Conservation (phyloP, 345 rosid genomes). For the Chamaenerion angustifolium region DNA sequence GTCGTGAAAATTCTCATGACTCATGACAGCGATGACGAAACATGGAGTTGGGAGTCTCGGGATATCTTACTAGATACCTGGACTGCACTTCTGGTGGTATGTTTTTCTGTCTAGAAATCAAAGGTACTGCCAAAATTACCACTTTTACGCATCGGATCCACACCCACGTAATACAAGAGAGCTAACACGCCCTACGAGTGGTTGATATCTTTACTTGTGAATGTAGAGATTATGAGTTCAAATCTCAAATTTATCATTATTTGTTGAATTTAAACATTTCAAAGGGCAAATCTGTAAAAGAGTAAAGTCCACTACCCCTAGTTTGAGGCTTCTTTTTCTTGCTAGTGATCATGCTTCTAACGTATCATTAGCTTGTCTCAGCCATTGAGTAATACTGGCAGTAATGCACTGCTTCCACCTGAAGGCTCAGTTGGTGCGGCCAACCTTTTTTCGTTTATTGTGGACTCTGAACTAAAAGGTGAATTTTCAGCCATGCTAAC, state of each 20-base stretch:
- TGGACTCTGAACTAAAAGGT: conserved; percentile 82
- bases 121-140: too few species aligned
- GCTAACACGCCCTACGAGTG: background rate
- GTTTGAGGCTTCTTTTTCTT: background rate
- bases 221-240: too few species aligned
- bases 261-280: too few species aligned
- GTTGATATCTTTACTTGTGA: too few species aligned
- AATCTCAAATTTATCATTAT: too few species aligned
- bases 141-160: too few species aligned
- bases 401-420: conserved; percentile 51
- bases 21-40: conserved; percentile 50
- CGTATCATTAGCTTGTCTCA: conserved; percentile 18
- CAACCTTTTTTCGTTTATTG: conserved; percentile 60
- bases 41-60: conserved; percentile 97
- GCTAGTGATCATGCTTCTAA: conserved; percentile 1
- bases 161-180: too few species aligned
- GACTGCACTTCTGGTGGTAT: conserved; percentile 76
- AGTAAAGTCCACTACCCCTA: background rate
- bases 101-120: conserved; percentile 1
- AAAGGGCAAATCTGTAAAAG: too few species aligned
- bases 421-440: conserved; percentile 83
- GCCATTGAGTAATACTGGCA: conserved; percentile 49
- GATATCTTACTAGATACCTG: conserved; percentile 94
- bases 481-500: background rate
- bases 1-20: conserved; percentile 66